Evolutionary conservation across 208 protist species (phyloP).

Genomic region (Trypanosoma cruzi): DNA sequence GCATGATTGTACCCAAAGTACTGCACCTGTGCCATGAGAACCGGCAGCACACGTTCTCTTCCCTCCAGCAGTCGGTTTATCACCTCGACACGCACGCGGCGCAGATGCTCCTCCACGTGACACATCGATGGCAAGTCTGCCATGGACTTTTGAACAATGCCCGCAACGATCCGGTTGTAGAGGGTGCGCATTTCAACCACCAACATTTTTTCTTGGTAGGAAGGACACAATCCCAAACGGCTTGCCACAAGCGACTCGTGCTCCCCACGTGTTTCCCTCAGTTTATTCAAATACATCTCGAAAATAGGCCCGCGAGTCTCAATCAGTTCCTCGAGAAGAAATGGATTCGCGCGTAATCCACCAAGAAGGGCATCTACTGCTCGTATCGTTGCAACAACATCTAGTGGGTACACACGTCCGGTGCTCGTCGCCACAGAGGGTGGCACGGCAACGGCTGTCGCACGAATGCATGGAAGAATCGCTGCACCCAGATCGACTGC

Average conservation of each 20-base stretch:
- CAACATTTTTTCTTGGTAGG: constrained; percentile 5
- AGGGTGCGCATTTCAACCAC: constrained; percentile 18
- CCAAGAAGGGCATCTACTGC: constrained; percentile 39
- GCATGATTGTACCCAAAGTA: constrained; percentile 40
- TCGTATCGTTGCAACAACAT: constrained; percentile 6
- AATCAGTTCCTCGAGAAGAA: constrained; percentile 34
- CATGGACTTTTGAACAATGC: constrained; percentile 22
- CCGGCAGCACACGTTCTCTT: constrained; percentile 30
- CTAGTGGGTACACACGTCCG: constrained; percentile 8
- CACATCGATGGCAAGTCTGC: constrained; percentile 31
- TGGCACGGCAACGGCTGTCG: constrained; percentile 21
- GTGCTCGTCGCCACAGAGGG: constrained; percentile 7
- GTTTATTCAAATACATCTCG: constrained; percentile 23
- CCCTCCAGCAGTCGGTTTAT: constrained; percentile 24
- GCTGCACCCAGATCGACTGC: constrained; percentile 43
- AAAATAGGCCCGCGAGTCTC: constrained; percentile 24
- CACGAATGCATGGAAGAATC: constrained; percentile 29
- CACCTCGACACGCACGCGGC: constrained; percentile 27
- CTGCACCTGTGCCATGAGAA: constrained; percentile 31
- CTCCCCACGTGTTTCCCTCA: constrained; percentile 30
- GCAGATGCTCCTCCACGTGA: constrained; percentile 32
- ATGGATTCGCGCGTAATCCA: constrained; percentile 40
- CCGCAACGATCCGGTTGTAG: constrained; percentile 27
- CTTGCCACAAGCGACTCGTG: constrained; percentile 22
- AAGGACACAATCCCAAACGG: constrained; percentile 22